phyloP scores from a whole-genome alignment of 2,329 filamentous ascomycete genomes.

The Aquanectria penicillioides region DNA sequence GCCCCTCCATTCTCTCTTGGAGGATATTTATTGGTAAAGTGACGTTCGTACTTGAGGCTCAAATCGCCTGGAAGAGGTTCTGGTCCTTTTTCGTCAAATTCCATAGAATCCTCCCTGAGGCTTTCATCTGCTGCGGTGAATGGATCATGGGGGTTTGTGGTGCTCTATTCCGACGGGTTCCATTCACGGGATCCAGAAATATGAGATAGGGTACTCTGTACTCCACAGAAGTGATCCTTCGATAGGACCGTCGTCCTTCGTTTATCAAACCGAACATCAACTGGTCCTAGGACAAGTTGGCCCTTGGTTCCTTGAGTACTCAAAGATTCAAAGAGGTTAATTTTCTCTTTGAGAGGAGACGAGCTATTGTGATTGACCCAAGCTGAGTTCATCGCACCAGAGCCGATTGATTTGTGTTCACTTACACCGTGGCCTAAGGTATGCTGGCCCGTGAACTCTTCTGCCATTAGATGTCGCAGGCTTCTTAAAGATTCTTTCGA shows the following conservation, averaged over 20 bases:
- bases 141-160: slow-evolving; percentile 16
- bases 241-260: no score
- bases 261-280: no score
- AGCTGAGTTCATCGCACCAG: no score
- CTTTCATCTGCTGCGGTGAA: neutral
- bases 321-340: slow-evolving; percentile 45
- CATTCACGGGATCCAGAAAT: slow-evolving; percentile 34
- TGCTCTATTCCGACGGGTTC: slow-evolving; percentile 33
- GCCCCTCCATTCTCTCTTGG: slow-evolving; percentile 16
- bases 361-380: slow-evolving; percentile 11
- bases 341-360: slow-evolving; percentile 43
- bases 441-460: no score
- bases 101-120: neutral
- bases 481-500: slow-evolving; percentile 20
- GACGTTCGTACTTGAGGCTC: no score
- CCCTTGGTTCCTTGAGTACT: slow-evolving; percentile 7
- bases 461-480: slow-evolving; percentile 14
- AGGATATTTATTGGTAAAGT: no score
- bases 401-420: no score
- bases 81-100: neutral
- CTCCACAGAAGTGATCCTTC: slow-evolving; percentile 4
- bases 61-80: no score
- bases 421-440: no score
- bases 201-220: slow-evolving; percentile 27
- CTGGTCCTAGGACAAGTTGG: no score